Base-by-base conservation (phyloP, 2,329 filamentous ascomycete genomes). In the Aspergillus sp. region DNA sequence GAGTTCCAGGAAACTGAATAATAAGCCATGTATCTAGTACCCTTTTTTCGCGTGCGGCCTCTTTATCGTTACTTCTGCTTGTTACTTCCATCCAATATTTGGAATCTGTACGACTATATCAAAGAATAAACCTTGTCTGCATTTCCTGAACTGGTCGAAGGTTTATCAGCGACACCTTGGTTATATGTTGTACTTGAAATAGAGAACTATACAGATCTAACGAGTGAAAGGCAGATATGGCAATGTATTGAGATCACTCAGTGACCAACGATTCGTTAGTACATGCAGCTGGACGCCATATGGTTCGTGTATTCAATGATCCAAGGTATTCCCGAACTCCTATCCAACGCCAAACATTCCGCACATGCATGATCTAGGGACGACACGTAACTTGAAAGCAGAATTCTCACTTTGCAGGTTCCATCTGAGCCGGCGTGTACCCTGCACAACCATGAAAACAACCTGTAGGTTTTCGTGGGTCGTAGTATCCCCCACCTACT, bases 401-500 rank as follows among this genome's bases (percentile, higher is more conserved):
- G 10, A 11, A 31, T 10, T 5, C 25, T 36, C 34, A 47, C 53
- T 45, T 56, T 16, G 49, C 36, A 48, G 34, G 21, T 16, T 36
- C 45, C 47, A 54, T 47, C 45, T 56, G 51, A 21, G 62, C 52
- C 10, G 23, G 48, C 25, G 42, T 57, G n/a, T 36, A 20, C 10
- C 71, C 67, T 5, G 56, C 49, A 63, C 76, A 78, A 5, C 60
- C 66, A 20, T 59, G 56, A 56, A 64, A 70, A 64, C 81, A 83
- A 21, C 71, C 78, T 3, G 79, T 82, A 20, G 80, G 80, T 48
- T 68, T 73, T 13, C 70, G 70, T 31, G 80, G 80, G 63, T 82
- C 75, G 64, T 83, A 83, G 58, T 79, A 77, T 5, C 74, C 76
- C 50, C 71, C 74, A 0, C 65, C 73, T 11, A 69, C 48, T 25